phyloP scores from a whole-genome alignment of 2,329 filamentous ascomycete genomes.

The Cladosporium sp. region DNA sequence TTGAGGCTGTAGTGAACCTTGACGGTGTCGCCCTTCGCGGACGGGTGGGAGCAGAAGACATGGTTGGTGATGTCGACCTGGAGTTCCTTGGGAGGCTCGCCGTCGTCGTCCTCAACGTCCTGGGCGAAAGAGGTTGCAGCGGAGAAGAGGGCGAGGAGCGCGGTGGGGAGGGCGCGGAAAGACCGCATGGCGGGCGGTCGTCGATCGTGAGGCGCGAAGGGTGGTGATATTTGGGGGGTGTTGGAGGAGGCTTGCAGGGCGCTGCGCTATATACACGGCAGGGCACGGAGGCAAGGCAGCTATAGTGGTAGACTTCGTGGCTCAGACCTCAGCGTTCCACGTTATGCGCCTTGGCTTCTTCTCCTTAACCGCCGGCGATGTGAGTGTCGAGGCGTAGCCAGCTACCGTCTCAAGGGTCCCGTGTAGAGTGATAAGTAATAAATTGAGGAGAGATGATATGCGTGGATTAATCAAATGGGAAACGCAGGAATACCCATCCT shows the following conservation, averaged over 20 bases:
- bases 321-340: slow-evolving; percentile 11
- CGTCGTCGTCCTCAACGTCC: slow-evolving; percentile 58
- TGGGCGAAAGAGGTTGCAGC: slow-evolving; percentile 43
- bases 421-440: neutral
- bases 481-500: neutral
- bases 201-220: neutral
- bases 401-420: neutral
- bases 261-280: slow-evolving; percentile 1
- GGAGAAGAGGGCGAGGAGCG: slow-evolving; percentile 51
- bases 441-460: neutral
- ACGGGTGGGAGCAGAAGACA: slow-evolving; percentile 17
- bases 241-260: neutral
- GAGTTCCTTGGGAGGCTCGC: slow-evolving; percentile 15
- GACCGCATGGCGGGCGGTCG: slow-evolving; percentile 25
- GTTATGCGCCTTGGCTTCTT: slow-evolving; percentile 9
- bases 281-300: slow-evolving; percentile 3
- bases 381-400: neutral
- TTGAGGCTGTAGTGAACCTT: slow-evolving; percentile 88
- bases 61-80: slow-evolving; percentile 31
- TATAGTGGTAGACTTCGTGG: neutral
- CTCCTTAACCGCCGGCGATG: neutral
- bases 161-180: slow-evolving; percentile 31
- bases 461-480: neutral
- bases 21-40: slow-evolving; percentile 67
- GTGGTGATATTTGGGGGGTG: neutral